Conservation (phyloP, 2,329 filamentous ascomycete species). For the Colletotrichum brevisporum region DNA sequence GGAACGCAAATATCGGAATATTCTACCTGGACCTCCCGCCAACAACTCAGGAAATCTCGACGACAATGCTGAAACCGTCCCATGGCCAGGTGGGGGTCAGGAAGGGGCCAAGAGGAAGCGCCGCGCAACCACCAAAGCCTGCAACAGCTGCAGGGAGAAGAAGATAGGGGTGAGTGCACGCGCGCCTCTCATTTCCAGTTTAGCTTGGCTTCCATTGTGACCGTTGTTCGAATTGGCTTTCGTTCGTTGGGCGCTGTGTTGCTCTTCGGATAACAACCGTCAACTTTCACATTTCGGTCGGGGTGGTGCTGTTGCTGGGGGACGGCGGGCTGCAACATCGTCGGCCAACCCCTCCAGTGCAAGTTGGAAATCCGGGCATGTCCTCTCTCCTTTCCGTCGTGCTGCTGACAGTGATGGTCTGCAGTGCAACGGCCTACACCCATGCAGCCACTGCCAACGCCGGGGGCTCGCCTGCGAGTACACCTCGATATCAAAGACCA, state of each 20-base stretch:
- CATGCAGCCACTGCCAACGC: constrained; percentile 30
- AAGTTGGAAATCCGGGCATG: too few species aligned
- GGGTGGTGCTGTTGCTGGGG: too few species aligned
- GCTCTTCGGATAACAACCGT: background rate
- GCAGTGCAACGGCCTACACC: constrained; percentile 29
- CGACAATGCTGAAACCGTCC: constrained; percentile 2
- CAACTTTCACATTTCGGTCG: too few species aligned
- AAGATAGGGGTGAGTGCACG: constrained; percentile 30
- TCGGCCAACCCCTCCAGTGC: too few species aligned
- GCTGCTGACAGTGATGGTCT: background rate
- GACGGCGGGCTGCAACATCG: too few species aligned
- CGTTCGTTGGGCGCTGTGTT: background rate
- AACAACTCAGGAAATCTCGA: background rate
- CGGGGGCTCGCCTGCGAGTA: constrained; percentile 30
- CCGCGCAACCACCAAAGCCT: constrained; percentile 14
- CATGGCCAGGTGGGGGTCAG: background rate
- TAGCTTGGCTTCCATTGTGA: background rate
- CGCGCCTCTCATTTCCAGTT: background rate
- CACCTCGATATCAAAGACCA: constrained; percentile 21
- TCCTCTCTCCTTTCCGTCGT: background rate
- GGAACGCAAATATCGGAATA: constrained; percentile 35
- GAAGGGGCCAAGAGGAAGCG: constrained; percentile 33
- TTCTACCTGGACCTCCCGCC: constrained; percentile 27
- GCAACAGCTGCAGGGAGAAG: constrained; percentile 33
- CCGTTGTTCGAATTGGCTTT: background rate